These are phyloP conservation scores for Gossypium sturtianum DNA, from an alignment of 345 rosid genomes.

Conservation along the genomic window DNA sequence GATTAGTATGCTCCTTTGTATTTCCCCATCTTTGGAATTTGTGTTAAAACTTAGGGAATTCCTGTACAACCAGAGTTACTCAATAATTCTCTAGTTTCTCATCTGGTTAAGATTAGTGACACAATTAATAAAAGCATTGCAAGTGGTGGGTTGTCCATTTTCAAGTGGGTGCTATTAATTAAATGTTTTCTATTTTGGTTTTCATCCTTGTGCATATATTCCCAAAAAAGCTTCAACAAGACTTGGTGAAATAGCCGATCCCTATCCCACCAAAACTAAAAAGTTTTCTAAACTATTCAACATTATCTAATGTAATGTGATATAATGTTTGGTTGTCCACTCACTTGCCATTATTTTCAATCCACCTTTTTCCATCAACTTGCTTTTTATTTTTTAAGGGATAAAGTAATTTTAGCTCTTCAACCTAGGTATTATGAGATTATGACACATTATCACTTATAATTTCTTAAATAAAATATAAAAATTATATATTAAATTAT, in stretches of 20 bases:
- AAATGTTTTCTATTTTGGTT: background rate
- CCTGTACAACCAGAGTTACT: background rate
- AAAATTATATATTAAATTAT: too few species aligned
- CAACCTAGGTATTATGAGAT: too few species aligned
- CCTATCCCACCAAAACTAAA: background rate
- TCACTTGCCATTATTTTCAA: background rate
- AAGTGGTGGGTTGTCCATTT: background rate
- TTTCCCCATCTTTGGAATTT: background rate
- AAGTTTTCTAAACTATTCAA: background rate
- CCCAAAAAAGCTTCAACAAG: too few species aligned
- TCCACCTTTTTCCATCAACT: background rate
- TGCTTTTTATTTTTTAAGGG: background rate
- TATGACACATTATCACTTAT: too few species aligned
- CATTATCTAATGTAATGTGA: background rate
- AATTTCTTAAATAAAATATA: too few species aligned
- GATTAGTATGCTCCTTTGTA: too few species aligned
- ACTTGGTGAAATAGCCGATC: background rate
- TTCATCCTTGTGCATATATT: background rate
- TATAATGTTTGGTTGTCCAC: background rate
- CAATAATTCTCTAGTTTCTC: too few species aligned
- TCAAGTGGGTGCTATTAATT: background rate
- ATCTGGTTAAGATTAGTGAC: background rate
- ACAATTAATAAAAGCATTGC: background rate
- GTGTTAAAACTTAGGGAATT: background rate
- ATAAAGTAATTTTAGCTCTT: too few species aligned